These are phyloP conservation scores for Annona squamosa DNA, from an alignment of 164 flowering plant genomes.

Conservation along the genomic window DNA sequence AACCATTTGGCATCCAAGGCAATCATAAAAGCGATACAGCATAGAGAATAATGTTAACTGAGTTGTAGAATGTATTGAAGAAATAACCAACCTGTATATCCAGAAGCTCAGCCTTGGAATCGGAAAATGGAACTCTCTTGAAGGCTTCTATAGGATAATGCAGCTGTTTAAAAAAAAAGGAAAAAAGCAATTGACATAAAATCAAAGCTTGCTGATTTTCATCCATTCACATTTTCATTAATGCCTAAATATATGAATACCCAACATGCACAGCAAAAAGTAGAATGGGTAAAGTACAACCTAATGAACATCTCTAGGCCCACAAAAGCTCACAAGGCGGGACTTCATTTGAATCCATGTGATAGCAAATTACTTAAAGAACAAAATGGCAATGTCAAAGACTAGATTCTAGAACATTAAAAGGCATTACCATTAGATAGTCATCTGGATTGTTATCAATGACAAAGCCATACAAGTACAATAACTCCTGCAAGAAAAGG, in stretches of 20 bases:
- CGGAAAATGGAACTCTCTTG: conserved; percentile 47
- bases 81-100: conserved; percentile 67
- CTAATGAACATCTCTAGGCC: background rate
- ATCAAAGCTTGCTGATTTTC: conserved; percentile 2
- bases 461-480: conserved; percentile 93
- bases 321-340: background rate
- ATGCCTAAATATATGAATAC: background rate
- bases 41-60: background rate
- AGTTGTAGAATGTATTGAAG: background rate
- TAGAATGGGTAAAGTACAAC: background rate
- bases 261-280: background rate
- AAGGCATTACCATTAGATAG: conserved; percentile 76
- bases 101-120: conserved; percentile 68
- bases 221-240: conserved; percentile 1
- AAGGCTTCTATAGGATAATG: conserved; percentile 89
- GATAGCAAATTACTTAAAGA: background rate
- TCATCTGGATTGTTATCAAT: conserved; percentile 88
- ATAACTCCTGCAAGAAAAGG: conserved; percentile 67
- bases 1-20: background rate
- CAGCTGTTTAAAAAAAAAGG: conserved; percentile 36
- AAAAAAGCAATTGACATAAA: background rate
- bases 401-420: background rate
- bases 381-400: background rate
- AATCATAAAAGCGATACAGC: background rate
- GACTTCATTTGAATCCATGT: background rate